Conservation (phyloP, 1,139 yeast species). For the Waltiozyma solani region DNA sequence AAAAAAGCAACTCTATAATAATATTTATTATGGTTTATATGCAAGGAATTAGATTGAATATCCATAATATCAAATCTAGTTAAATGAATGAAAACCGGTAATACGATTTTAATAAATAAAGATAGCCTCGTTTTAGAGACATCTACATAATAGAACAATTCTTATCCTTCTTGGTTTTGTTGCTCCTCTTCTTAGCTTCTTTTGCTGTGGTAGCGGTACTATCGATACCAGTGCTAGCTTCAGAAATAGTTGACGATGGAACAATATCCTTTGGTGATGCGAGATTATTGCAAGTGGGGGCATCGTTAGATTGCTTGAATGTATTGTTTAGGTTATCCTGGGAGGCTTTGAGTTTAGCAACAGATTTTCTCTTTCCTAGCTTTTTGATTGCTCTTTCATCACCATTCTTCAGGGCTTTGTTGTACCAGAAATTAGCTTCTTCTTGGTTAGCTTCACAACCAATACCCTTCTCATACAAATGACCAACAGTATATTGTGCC, state of each 20-base stretch:
- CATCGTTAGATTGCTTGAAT: neutral
- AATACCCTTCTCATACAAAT: conserved; percentile 78
- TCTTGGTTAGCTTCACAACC: conserved; percentile 58
- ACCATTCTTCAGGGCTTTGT: conserved; percentile 63
- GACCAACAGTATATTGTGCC: conserved; percentile 83
- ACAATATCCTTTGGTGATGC: neutral
- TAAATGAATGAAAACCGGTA: no score
- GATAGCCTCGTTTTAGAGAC: no score
- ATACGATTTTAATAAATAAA: no score
- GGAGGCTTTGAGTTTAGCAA: conserved; percentile 1
- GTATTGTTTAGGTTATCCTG: neutral
- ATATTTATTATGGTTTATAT: no score
- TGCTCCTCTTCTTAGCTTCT: conserved; percentile 4
- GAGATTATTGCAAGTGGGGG: neutral
- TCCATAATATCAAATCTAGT: no score
- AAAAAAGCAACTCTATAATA: no score
- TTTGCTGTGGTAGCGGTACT: neutral
- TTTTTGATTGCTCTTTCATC: conserved; percentile 45
- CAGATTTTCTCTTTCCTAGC: conserved; percentile 1
- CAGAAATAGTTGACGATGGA: neutral
- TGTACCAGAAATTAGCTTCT: conserved; percentile 68
- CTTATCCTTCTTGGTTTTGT: conserved; percentile 12
- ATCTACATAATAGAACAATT: conserved; percentile 18
- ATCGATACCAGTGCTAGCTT: neutral
- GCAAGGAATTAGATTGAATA: no score